Percentiles rank a stretch among this genome's conserved stretches.
Conservation (phyloP, 768 basidiomycete genomes). For the Hemileccinum impolitum region DNA sequence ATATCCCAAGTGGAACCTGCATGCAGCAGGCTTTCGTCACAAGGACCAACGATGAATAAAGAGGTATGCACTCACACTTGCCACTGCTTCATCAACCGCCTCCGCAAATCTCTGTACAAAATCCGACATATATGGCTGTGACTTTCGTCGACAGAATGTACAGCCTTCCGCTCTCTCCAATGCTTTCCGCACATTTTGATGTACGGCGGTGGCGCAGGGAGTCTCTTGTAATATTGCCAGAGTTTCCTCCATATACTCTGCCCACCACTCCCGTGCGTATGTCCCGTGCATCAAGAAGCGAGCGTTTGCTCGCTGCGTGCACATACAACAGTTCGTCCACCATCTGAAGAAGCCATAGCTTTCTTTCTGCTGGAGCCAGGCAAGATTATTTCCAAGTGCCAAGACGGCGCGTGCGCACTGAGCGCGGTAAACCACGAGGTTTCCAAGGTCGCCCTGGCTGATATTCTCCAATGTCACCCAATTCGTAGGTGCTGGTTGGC, state of each 20-base stretch:
- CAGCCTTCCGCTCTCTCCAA: conserved; percentile 16
- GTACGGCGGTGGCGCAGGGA: conserved; percentile 21
- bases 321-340: conserved; percentile 29
- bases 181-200: conserved; percentile 15
- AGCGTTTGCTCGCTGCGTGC: conserved; percentile 17
- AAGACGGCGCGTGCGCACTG: conserved; percentile 18
- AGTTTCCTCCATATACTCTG: conserved; percentile 29
- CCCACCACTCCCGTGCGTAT: conserved; percentile 32
- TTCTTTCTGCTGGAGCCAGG: conserved; percentile 22
- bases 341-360: conserved; percentile 25
- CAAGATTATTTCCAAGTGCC: conserved; percentile 18
- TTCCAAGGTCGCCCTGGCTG: conserved; percentile 8
- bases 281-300: conserved; percentile 25
- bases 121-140: conserved; percentile 18
- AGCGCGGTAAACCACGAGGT: conserved; percentile 19
- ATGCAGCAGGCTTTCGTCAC: background rate
- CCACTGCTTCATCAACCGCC: conserved; percentile 19
- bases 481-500: conserved; percentile 6
- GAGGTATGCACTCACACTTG: conserved; percentile 15
- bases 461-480: conserved; percentile 4
- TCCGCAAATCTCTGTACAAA: conserved; percentile 22
- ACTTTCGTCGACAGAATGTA: conserved; percentile 18
- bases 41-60: background rate
- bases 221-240: conserved; percentile 17
- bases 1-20: conserved; percentile 22